Conservation (phyloP, 345 rosid species). For the Gossypium mustelinum region DNA sequence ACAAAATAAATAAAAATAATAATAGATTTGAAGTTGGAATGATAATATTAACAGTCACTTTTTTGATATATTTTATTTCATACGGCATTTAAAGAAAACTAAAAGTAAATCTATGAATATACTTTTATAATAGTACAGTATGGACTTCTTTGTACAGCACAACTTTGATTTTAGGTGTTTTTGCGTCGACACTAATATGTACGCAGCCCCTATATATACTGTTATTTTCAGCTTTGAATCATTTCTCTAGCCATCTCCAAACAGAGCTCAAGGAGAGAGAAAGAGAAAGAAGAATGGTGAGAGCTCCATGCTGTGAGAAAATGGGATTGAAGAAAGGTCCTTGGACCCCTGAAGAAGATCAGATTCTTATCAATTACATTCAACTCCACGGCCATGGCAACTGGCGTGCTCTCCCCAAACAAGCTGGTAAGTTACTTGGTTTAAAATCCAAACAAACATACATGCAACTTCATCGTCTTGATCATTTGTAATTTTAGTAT, state of each 20-base stretch:
- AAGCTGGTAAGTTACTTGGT: conserved; percentile 37
- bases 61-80: background rate
- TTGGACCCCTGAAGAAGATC: conserved; percentile 62
- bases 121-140: background rate
- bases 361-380: conserved; percentile 42
- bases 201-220: background rate
- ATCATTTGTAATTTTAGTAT: background rate
- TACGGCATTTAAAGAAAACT: background rate
- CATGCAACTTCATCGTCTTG: background rate
- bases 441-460: background rate
- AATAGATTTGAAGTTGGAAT: no score
- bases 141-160: background rate
- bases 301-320: conserved; percentile 61
- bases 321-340: conserved; percentile 64
- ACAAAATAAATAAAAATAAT: no score
- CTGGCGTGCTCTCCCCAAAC: conserved; percentile 62
- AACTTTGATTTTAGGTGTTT: background rate
- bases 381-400: conserved; percentile 51
- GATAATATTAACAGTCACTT: no score
- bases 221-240: background rate
- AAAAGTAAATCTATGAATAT: no score
- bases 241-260: background rate
- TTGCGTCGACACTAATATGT: background rate
- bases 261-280: background rate
- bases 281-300: conserved; percentile 32